Conservation (phyloP, 1,284 basidiomycete species). For the Neonothopanus nambi region DNA sequence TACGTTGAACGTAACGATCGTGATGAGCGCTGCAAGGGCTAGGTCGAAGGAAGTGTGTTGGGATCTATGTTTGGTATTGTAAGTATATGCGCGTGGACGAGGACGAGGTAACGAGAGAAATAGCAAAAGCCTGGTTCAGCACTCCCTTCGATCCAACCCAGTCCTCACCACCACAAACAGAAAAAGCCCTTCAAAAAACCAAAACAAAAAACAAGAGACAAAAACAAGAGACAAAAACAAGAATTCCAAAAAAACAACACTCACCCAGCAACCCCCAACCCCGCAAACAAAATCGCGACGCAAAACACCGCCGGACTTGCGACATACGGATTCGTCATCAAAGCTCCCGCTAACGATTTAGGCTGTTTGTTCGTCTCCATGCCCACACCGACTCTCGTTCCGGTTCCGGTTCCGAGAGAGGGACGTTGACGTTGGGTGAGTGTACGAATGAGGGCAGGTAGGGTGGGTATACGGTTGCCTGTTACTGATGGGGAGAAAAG, state of each 20-base stretch:
- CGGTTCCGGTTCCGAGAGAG: slow-evolving; percentile 31
- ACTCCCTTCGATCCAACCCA: too few relatives aligned
- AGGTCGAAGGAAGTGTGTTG: slow-evolving; percentile 75
- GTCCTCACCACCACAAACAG: too few relatives aligned
- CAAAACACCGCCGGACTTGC: slow-evolving; percentile 44
- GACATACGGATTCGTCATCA: slow-evolving; percentile 56
- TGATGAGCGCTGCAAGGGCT: slow-evolving; percentile 70
- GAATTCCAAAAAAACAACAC: slow-evolving; percentile 24
- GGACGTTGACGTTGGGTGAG: slow-evolving; percentile 34
- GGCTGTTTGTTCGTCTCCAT: slow-evolving; percentile 21
- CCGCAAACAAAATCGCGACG: slow-evolving; percentile 41
- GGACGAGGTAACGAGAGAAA: too few relatives aligned
- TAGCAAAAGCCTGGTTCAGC: too few relatives aligned
- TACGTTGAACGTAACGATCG: slow-evolving; percentile 75
- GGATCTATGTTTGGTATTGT: too few relatives aligned
- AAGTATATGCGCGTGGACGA: too few relatives aligned
- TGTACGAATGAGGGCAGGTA: slow-evolving; percentile 44
- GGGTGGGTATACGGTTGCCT: slow-evolving; percentile 54
- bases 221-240: background rate
- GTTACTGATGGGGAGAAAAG: slow-evolving; percentile 38
- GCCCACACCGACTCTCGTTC: background rate
- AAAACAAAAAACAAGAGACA: too few relatives aligned
- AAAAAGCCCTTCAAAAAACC: too few relatives aligned
- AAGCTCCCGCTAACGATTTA: slow-evolving; percentile 36
- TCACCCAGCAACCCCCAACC: slow-evolving; percentile 50